These are phyloP conservation scores for Gnaphalium uliginosum DNA, from an alignment of 129 eudicot genomes.

Conservation along the genomic window DNA sequence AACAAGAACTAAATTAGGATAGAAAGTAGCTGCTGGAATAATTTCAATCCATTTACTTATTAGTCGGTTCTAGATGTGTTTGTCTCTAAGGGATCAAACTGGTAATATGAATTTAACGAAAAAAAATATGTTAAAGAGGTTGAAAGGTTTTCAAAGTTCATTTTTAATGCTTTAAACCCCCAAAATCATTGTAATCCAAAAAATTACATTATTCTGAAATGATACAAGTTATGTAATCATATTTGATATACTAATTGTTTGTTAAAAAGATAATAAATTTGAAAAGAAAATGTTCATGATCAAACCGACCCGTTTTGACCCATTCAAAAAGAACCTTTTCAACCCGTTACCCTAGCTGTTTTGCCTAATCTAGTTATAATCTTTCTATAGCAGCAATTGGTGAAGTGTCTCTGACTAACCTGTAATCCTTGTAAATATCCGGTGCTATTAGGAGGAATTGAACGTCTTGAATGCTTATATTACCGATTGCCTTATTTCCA, in stretches of 20 bases:
- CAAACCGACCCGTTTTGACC: background rate
- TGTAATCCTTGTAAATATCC: constrained; percentile 81
- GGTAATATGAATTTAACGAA: background rate
- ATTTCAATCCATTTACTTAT: background rate
- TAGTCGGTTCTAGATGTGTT: background rate
- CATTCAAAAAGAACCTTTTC: background rate
- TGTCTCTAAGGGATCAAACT: background rate
- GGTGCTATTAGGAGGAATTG: constrained; percentile 91
- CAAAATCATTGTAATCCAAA: background rate
- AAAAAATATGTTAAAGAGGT: background rate
- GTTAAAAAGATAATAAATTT: no score
- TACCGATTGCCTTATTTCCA: constrained; percentile 79
- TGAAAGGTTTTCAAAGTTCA: background rate
- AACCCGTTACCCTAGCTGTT: background rate
- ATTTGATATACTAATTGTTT: background rate
- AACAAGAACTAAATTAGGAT: background rate
- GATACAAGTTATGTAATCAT: background rate
- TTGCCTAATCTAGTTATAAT: constrained; percentile 1
- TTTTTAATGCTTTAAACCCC: background rate
- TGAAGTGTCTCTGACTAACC: constrained; percentile 42
- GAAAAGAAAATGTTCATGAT: background rate
- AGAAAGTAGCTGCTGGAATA: background rate
- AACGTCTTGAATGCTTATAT: constrained; percentile 85
- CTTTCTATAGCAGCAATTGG: background rate
- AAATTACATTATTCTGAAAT: background rate